Conservation (phyloP, 164 flowering plant genomes). For the Platanus orientalis region DNA sequence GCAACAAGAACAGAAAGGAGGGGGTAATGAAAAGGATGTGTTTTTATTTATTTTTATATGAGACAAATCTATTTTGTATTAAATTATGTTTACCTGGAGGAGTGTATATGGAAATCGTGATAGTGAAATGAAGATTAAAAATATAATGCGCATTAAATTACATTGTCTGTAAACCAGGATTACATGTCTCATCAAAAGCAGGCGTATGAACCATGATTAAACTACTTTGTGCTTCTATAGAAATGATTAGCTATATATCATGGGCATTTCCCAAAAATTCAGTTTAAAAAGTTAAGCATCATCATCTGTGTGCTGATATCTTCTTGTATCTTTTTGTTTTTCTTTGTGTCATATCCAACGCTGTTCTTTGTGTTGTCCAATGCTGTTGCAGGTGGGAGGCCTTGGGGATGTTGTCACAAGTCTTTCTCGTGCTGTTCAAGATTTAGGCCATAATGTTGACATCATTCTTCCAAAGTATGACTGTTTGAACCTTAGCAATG, state of each 20-base stretch:
- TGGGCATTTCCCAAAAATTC: background rate
- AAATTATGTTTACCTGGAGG: no score
- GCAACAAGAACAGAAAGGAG: no score
- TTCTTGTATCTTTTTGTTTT: background rate
- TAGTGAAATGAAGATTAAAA: no score
- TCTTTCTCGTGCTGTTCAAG: constrained; percentile 96
- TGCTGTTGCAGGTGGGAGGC: constrained; percentile 83
- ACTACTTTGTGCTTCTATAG: background rate
- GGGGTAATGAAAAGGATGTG: no score
- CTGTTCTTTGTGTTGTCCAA: constrained; percentile 1
- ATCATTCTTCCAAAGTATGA: constrained; percentile 97
- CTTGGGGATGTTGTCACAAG: constrained; percentile 99
- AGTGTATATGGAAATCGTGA: no score
- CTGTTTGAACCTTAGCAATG: constrained; percentile 75
- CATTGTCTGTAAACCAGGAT: no score
- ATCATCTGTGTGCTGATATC: background rate
- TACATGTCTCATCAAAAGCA: no score
- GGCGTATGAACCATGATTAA: no score
- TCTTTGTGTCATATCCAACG: no score
- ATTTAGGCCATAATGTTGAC: constrained; percentile 85
- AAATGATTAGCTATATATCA: background rate
- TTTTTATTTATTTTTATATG: no score
- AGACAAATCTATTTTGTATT: no score
- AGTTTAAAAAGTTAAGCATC: background rate
- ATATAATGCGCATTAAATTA: no score